These are phyloP conservation scores for Hanseniaspora pseudoguilliermondii DNA, from an alignment of 805 yeast species.

Conservation along the genomic window DNA sequence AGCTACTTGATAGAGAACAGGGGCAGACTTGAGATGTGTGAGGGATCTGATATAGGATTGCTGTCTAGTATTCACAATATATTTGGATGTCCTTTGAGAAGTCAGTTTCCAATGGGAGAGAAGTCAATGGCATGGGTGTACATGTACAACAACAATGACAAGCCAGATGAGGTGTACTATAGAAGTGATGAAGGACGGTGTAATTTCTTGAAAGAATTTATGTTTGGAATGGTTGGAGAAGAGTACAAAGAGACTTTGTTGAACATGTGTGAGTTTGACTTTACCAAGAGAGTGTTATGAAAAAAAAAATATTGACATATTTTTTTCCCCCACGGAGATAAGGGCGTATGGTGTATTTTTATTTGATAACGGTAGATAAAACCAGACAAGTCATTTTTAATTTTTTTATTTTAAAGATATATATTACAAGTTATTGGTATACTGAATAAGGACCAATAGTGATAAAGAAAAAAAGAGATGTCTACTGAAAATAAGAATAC, in stretches of 20 bases:
- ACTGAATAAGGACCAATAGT: too few species aligned
- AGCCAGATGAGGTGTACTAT: neutral
- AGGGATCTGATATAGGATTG: constrained; percentile 3
- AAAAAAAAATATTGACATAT: neutral
- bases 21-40: neutral
- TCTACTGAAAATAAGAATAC: too few species aligned
- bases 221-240: neutral
- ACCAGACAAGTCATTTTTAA: too few species aligned
- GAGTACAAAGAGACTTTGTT: neutral
- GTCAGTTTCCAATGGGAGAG: neutral
- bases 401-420: too few species aligned
- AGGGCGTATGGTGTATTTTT: too few species aligned
- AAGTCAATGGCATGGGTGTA: neutral
- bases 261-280: constrained; percentile 6
- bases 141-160: constrained; percentile 4
- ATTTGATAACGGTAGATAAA: too few species aligned
- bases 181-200: neutral
- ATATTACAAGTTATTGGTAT: too few species aligned
- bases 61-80: neutral
- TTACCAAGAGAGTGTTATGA: neutral
- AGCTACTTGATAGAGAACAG: neutral
- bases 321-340: too few species aligned
- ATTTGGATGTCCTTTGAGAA: constrained; percentile 8
- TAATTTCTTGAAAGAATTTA: neutral
- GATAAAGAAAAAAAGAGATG: too few species aligned